These are phyloP conservation scores for Xylariaceae sp. DNA, from an alignment of 2,329 filamentous ascomycete species.

Conservation along the genomic window DNA sequence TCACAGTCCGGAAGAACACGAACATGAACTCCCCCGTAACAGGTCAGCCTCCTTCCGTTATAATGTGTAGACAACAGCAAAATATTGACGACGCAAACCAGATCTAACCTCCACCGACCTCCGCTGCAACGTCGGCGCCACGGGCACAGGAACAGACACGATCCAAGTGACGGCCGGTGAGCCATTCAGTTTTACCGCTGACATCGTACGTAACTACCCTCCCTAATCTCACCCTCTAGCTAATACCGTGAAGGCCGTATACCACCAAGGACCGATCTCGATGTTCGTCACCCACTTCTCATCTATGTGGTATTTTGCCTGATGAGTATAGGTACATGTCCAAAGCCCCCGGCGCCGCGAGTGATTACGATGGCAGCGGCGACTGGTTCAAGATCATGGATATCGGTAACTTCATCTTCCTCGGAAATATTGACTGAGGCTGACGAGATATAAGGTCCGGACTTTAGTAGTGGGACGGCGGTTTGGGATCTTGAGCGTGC, in stretches of 20 bases:
- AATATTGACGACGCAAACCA: conserved; percentile 30
- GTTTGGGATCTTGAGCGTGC: conserved; percentile 33
- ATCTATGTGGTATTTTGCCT: neutral
- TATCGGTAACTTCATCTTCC: conserved; percentile 25
- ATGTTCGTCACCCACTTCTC: conserved; percentile 24
- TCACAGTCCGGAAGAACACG: conserved; percentile 39
- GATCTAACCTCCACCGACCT: conserved; percentile 38
- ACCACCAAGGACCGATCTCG: conserved; percentile 40
- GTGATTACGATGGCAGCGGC: conserved; percentile 37
- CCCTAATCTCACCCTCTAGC: neutral
- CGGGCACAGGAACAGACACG: conserved; percentile 32
- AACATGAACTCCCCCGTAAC: conserved; percentile 47
- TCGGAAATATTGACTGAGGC: neutral
- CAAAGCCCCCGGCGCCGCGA: conserved; percentile 35
- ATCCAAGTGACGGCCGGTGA: conserved; percentile 35
- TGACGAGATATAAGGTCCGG: conserved; percentile 26
- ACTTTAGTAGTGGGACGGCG: conserved; percentile 32
- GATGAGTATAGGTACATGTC: conserved; percentile 35
- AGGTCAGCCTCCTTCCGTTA: conserved; percentile 15
- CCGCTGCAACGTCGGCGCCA: conserved; percentile 38
- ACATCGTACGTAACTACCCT: conserved; percentile 24
- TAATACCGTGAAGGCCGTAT: conserved; percentile 34
- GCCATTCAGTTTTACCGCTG: conserved; percentile 36
- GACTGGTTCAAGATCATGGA: conserved; percentile 42
- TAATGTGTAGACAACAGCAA: no score